A percentile compares a stretch with the other conserved stretches of the same genome.
Conservation (phyloP, 352 stramenopile species). For the Pythium periplocum region DNA sequence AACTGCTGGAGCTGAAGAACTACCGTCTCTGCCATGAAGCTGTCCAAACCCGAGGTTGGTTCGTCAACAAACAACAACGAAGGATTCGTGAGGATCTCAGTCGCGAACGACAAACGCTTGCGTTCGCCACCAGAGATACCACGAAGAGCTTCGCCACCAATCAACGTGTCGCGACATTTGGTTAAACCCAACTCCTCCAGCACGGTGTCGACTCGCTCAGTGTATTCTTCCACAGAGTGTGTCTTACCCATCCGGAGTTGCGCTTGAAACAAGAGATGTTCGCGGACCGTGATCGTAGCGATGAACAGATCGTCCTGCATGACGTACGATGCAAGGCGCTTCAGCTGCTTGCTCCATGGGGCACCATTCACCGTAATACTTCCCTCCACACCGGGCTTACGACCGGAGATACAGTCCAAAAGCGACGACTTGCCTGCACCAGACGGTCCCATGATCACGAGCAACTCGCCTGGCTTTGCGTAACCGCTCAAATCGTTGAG, state of each 20-base stretch:
- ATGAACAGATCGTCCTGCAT: constrained; percentile 90
- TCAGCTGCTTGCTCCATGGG: constrained; percentile 20
- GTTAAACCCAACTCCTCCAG: constrained; percentile 53
- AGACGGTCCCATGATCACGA: constrained; percentile 64
- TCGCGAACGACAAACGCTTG: constrained; percentile 82
- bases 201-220: constrained; percentile 38
- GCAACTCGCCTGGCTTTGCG: constrained; percentile 39
- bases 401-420: constrained; percentile 90
- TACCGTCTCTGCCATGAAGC: constrained; percentile 45
- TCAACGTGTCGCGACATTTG: constrained; percentile 42
- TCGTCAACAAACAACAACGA: constrained; percentile 85
- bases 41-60: constrained; percentile 61
- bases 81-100: constrained; percentile 73
- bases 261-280: constrained; percentile 85
- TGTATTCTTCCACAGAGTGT: constrained; percentile 20
- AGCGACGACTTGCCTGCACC: constrained; percentile 91
- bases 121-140: constrained; percentile 1
- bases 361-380: constrained; percentile 61
- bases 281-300: constrained; percentile 84
- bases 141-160: constrained; percentile 25
- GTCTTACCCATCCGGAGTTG: constrained; percentile 62
- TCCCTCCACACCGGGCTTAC: constrained; percentile 72
- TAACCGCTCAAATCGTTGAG: constrained; percentile 40
- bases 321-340: constrained; percentile 47
- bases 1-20: constrained; percentile 59